Evolutionary conservation across 1,139 yeast species (phyloP).

Genomic region (Wickerhamiella infanticola): DNA sequence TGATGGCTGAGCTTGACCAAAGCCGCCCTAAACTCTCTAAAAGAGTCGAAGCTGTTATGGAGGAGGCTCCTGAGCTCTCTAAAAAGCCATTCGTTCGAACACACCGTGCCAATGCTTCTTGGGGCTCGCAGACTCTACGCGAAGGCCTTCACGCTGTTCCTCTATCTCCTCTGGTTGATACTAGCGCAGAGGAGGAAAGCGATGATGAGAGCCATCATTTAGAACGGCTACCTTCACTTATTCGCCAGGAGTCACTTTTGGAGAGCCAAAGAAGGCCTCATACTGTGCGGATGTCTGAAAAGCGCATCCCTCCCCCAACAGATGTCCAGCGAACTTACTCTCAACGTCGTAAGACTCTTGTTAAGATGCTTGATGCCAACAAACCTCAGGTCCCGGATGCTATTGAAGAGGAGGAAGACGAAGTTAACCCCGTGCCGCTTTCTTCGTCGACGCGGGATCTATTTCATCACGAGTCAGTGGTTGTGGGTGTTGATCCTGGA

Average conservation of each 20-base stretch:
- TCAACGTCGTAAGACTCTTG: conserved; percentile 18
- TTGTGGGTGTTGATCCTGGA: neutral
- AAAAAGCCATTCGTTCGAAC: conserved; percentile 11
- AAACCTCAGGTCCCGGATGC: conserved; percentile 1
- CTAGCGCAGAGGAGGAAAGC: neutral
- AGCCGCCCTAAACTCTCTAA: conserved; percentile 8
- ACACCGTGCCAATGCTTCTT: conserved; percentile 13
- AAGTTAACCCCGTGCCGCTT: neutral
- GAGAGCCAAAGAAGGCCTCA: conserved; percentile 22
- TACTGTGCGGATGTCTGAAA: conserved; percentile 15
- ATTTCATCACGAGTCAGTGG: neutral
- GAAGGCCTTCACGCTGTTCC: conserved; percentile 1
- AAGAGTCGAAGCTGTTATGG: conserved; percentile 13
- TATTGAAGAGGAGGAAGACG: conserved; percentile 9
- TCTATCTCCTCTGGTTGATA: conserved; percentile 2
- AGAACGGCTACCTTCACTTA: conserved; percentile 10
- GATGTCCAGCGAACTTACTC: conserved; percentile 20
- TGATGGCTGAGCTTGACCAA: neutral
- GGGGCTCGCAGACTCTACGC: conserved; percentile 6
- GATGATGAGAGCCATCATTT: conserved; percentile 1
- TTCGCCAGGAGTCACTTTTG: conserved; percentile 21
- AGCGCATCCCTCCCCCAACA: conserved; percentile 5
- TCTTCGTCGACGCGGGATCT: neutral
- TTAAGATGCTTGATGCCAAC: conserved; percentile 17
- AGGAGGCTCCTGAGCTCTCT: conserved; percentile 1